Base-by-base conservation (phyloP, 148 eudicot genomes). In the Camellia granthamiana region DNA sequence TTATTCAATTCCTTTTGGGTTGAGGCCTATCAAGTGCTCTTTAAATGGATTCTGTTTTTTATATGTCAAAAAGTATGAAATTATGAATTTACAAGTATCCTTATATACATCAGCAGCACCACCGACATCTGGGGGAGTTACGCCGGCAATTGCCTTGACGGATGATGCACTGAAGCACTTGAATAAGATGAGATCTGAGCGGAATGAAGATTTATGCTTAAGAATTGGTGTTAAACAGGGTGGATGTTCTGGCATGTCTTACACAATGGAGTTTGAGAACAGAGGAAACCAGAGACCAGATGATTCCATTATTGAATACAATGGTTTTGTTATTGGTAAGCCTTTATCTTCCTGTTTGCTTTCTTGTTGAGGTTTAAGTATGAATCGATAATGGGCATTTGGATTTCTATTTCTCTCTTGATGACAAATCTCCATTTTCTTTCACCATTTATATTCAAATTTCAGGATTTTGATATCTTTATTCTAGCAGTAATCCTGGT, bases 211-310 rank as follows among this genome's bases (percentile, higher is more conserved):
- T 82, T 81, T 96, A 77, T 90, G 92, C 87, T 90, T 96, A 68
- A 91, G 99, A 85, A 93, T 96, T 75, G 99, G 99, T 55, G 97
- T 96, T 67, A 96, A 88, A 85, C 98, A 96, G 81, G 99, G 99
- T 87, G 98, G 99, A 78, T 96, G 99, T 86, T 96, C 99, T 16
- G 99, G 99, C 59, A 87, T 96, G 97, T 96, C 99, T 68, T 96
- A 96, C 83, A 88, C 90, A 18, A 96, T 96, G 99, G 99, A 96
- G 87, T 96, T 96, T 77, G 98, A 96, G 86, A 92, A 85, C 85
- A 91, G 78, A 86, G 93, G 86, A 63, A 93, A 91, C 58, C 72
- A 88, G 0, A 23, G 0, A 0, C 23, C 23, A 23, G 23, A 23
- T 23, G 30, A 30, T 30, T 30, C 30, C 30, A 30, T 30, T 30